Evolutionary conservation across 2,329 filamentous ascomycete species (phyloP).

Genomic region (Coniosporium tulheliwenetii): DNA sequence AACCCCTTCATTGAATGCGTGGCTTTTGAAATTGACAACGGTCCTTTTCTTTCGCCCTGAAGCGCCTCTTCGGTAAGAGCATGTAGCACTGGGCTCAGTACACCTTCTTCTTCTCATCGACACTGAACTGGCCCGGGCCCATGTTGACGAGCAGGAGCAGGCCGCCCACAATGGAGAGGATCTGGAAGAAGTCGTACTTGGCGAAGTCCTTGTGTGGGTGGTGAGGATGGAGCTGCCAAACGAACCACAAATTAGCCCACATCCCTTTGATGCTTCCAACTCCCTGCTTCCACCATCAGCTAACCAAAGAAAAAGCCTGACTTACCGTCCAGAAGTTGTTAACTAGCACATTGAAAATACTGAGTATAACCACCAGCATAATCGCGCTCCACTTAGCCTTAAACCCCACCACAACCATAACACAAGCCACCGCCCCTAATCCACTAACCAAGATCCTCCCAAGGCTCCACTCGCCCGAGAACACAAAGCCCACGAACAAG

Average conservation of each 20-base stretch:
- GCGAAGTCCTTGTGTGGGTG: conserved; percentile 99
- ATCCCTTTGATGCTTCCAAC: too few relatives aligned
- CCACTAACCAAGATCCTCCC: conserved; percentile 75
- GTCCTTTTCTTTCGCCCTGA: too few relatives aligned
- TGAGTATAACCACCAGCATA: conserved; percentile 85
- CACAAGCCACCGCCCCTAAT: conserved; percentile 75
- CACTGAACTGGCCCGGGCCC: conserved; percentile 91
- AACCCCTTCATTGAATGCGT: too few relatives aligned
- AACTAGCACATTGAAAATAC: conserved; percentile 89
- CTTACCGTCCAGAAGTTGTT: conserved; percentile 99
- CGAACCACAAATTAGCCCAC: too few relatives aligned
- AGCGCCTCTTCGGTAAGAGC: too few relatives aligned
- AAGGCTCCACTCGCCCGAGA: conserved; percentile 83
- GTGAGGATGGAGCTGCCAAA: conserved; percentile 69
- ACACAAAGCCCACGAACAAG: conserved; percentile 92
- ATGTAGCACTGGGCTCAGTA: conserved; percentile 41
- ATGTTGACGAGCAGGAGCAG: conserved; percentile 96
- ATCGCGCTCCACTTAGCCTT: conserved; percentile 99
- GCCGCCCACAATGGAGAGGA: conserved; percentile 94
- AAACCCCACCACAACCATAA: conserved; percentile 99
- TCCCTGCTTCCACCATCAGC: too few relatives aligned
- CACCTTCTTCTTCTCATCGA: conserved; percentile 99
- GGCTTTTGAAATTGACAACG: too few relatives aligned
- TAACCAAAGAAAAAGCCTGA: conserved; percentile 8
- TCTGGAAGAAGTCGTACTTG: conserved; percentile 99